Evolutionary conservation across 164 flowering plant species (phyloP).

Genomic region (Tetrastigma voinierianum): DNA sequence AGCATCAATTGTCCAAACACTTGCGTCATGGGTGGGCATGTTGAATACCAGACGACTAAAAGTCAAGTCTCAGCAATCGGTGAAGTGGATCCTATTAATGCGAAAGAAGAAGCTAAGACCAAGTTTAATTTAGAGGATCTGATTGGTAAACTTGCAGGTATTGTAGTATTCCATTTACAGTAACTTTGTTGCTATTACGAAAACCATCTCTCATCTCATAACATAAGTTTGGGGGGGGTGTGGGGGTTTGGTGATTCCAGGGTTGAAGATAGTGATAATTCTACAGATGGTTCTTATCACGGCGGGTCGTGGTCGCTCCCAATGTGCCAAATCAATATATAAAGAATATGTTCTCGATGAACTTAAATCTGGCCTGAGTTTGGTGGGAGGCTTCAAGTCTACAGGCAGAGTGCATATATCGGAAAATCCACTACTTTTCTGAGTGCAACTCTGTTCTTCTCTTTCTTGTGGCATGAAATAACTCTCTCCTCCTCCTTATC

Average conservation of each 20-base stretch:
- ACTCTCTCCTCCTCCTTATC: too few species aligned
- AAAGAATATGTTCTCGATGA: too few species aligned
- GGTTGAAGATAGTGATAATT: constrained; percentile 53
- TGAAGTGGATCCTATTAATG: neutral
- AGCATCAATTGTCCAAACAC: constrained; percentile 60
- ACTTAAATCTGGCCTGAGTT: too few species aligned
- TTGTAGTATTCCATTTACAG: neutral
- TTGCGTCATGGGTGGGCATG: constrained; percentile 66
- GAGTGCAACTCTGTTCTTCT: too few species aligned
- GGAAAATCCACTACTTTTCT: too few species aligned
- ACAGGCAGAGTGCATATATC: too few species aligned
- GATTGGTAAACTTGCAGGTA: constrained; percentile 58
- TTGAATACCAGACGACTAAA: constrained; percentile 31
- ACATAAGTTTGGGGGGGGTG: too few species aligned
- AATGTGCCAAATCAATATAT: too few species aligned
- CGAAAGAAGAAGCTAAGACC: constrained; percentile 15
- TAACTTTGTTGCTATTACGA: constrained; percentile 2
- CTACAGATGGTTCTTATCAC: constrained; percentile 54
- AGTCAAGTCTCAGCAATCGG: constrained; percentile 21
- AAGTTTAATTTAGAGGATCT: constrained; percentile 41
- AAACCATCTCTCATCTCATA: constrained; percentile 1
- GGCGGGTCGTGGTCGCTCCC: too few species aligned
- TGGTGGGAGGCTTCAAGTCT: too few species aligned
- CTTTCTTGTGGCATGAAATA: too few species aligned
- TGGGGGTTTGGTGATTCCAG: constrained; percentile 40